These are phyloP conservation scores for Globisporangium canariense DNA, from an alignment of 352 stramenopile species.

Conservation along the genomic window DNA sequence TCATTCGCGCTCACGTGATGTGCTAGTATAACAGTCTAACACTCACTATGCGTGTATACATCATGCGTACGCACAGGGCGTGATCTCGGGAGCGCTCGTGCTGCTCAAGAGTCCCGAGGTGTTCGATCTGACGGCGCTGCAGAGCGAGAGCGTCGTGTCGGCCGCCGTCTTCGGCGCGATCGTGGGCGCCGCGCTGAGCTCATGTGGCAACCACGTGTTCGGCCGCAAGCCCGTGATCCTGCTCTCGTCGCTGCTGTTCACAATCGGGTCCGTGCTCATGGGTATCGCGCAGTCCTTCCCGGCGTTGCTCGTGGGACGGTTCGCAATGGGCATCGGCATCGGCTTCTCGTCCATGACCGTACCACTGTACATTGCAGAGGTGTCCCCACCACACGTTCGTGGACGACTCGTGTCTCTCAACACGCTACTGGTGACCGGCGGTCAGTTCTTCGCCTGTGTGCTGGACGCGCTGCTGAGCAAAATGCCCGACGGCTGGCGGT, in stretches of 20 bases:
- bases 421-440: conserved; percentile 65
- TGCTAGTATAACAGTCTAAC: background rate
- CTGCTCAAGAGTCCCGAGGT: conserved; percentile 60
- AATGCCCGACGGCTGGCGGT: conserved; percentile 63
- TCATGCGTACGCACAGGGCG: conserved; percentile 28
- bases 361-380: conserved; percentile 77
- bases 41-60: background rate
- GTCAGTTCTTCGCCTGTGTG: conserved; percentile 75
- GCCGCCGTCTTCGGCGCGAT: conserved; percentile 75
- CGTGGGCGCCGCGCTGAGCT: conserved; percentile 50
- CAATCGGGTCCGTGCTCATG: conserved; percentile 59
- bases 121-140: conserved; percentile 49
- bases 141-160: conserved; percentile 69
- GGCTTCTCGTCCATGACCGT: conserved; percentile 76
- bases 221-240: conserved; percentile 67
- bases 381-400: conserved; percentile 58
- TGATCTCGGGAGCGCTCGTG: conserved; percentile 75
- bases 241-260: conserved; percentile 59
- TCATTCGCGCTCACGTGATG: background rate
- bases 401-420: conserved; percentile 76
- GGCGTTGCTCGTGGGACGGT: conserved; percentile 47
- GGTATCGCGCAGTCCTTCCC: conserved; percentile 42
- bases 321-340: conserved; percentile 65
- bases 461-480: conserved; percentile 53
- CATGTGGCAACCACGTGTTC: conserved; percentile 52